These are phyloP conservation scores for Aspergillus jensenii DNA, from an alignment of 2,329 filamentous ascomycete species.

Conservation along the genomic window DNA sequence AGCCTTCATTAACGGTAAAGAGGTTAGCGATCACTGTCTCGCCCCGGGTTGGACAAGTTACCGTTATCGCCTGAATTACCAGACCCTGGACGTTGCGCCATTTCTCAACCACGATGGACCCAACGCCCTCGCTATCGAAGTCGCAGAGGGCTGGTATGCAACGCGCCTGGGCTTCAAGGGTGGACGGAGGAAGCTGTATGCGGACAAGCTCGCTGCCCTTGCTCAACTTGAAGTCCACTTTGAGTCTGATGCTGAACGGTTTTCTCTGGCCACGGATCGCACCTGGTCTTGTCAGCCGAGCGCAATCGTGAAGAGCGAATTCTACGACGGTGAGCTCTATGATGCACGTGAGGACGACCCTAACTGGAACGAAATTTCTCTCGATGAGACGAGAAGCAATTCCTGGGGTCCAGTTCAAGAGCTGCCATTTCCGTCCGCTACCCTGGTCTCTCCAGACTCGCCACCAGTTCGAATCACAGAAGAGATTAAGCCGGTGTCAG, in stretches of 20 bases:
- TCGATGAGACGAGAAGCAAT: background rate
- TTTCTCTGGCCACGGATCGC: constrained; percentile 21
- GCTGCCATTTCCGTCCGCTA: constrained; percentile 31
- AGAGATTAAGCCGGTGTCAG: constrained; percentile 24
- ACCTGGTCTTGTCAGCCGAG: constrained; percentile 24
- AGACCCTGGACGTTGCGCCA: constrained; percentile 53
- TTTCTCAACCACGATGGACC: constrained; percentile 32
- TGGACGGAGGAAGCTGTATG: constrained; percentile 14
- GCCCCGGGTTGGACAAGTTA: constrained; percentile 56
- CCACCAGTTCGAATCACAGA: constrained; percentile 46
- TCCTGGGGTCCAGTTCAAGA: constrained; percentile 29
- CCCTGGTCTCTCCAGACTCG: constrained; percentile 43
- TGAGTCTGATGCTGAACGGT: constrained; percentile 7
- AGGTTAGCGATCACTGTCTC: constrained; percentile 32
- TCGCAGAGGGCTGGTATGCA: constrained; percentile 54
- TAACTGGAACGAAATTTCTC: constrained; percentile 21
- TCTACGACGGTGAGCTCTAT: constrained; percentile 57
- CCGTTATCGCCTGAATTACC: constrained; percentile 50
- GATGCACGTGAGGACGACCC: constrained; percentile 40
- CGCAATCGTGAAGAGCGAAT: constrained; percentile 33
- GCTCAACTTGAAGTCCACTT: constrained; percentile 29
- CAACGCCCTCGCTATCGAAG: constrained; percentile 45
- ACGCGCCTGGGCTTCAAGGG: constrained; percentile 33
- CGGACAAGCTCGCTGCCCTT: constrained; percentile 25
- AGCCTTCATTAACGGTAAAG: constrained; percentile 48